Conservation (phyloP, 2,329 filamentous ascomycete species). For the Paecilomyces sp. region DNA sequence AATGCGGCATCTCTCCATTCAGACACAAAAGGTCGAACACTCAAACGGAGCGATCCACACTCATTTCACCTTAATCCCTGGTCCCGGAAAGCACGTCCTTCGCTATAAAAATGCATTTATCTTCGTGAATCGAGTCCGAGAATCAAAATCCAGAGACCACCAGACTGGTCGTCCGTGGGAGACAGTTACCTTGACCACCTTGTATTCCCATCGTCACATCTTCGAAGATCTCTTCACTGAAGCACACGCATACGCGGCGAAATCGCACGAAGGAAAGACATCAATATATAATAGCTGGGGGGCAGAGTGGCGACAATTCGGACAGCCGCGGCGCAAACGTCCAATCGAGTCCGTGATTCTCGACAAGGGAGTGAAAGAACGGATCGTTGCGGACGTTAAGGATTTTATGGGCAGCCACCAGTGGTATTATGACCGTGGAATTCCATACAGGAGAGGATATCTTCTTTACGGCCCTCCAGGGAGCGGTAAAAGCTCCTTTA, state of each 20-base stretch:
- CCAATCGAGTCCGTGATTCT: constrained; percentile 83
- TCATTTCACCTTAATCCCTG: constrained; percentile 81
- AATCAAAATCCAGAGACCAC: constrained; percentile 69
- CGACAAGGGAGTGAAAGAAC: constrained; percentile 74
- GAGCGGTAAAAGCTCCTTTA: constrained; percentile 92
- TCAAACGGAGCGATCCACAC: constrained; percentile 65
- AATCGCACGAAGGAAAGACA: constrained; percentile 84
- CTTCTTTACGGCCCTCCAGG: constrained; percentile 83
- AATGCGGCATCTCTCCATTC: constrained; percentile 58
- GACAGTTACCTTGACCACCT: constrained; percentile 82
- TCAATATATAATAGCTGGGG: constrained; percentile 81
- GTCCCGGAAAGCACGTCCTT: constrained; percentile 81
- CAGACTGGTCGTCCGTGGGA: constrained; percentile 87
- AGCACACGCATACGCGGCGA: constrained; percentile 71
- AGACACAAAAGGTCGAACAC: constrained; percentile 55
- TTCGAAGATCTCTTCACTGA: constrained; percentile 87
- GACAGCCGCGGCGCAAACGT: constrained; percentile 76
- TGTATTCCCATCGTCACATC: constrained; percentile 81
- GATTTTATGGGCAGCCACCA: constrained; percentile 72
- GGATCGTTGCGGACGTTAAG: constrained; percentile 69
- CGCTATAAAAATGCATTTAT: constrained; percentile 84
- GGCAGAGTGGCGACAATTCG: constrained; percentile 78
- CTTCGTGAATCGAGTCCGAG: constrained; percentile 76
- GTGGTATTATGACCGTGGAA: constrained; percentile 93
- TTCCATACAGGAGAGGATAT: constrained; percentile 85